Conservation (phyloP, 2,329 filamentous ascomycete species). For the Passalora sequoiae region DNA sequence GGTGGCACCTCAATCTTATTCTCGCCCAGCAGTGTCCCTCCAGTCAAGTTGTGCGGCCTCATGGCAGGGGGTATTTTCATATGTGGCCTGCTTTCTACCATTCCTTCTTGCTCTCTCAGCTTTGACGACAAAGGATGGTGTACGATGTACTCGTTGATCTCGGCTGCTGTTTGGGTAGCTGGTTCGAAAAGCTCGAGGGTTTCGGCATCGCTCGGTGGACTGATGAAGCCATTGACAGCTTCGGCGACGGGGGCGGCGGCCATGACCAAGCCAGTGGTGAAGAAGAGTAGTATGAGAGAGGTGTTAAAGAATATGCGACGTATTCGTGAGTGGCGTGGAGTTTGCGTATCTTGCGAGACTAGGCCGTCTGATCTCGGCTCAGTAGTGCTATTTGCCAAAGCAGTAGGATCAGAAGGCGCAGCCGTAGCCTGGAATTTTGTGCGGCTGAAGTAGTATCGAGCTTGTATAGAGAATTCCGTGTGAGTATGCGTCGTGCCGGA, state of each 20-base stretch:
- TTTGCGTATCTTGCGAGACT: not conserved
- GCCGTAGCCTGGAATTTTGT: slow-evolving; percentile 12
- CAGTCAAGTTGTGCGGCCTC: slow-evolving; percentile 72
- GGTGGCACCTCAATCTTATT: slow-evolving; percentile 77
- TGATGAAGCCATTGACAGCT: slow-evolving; percentile 46
- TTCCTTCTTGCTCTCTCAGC: slow-evolving; percentile 62
- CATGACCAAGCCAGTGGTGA: slow-evolving; percentile 54
- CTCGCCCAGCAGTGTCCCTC: slow-evolving; percentile 68
- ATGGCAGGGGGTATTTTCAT: slow-evolving; percentile 72
- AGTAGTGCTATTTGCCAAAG: slow-evolving; percentile 2
- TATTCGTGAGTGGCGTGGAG: slow-evolving; percentile 7
- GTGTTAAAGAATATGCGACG: slow-evolving; percentile 35
- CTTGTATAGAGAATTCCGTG: slow-evolving; percentile 14
- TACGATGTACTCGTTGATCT: slow-evolving; percentile 69
- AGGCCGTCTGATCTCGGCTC: slow-evolving; percentile 1
- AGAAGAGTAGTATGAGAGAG: slow-evolving; percentile 46
- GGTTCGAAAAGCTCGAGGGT: slow-evolving; percentile 63
- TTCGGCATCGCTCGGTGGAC: slow-evolving; percentile 64
- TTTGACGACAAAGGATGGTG: slow-evolving; percentile 67
- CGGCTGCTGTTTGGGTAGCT: slow-evolving; percentile 45
- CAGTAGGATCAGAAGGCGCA: slow-evolving; percentile 6
- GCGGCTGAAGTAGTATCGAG: slow-evolving; percentile 6
- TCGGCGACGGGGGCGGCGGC: slow-evolving; percentile 50
- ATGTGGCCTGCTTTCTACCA: slow-evolving; percentile 75
- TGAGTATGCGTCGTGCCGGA: slow-evolving; percentile 10